These are phyloP conservation scores for Candolleomyces aberdarensis DNA, from an alignment of 768 basidiomycete species.

Conservation along the genomic window DNA sequence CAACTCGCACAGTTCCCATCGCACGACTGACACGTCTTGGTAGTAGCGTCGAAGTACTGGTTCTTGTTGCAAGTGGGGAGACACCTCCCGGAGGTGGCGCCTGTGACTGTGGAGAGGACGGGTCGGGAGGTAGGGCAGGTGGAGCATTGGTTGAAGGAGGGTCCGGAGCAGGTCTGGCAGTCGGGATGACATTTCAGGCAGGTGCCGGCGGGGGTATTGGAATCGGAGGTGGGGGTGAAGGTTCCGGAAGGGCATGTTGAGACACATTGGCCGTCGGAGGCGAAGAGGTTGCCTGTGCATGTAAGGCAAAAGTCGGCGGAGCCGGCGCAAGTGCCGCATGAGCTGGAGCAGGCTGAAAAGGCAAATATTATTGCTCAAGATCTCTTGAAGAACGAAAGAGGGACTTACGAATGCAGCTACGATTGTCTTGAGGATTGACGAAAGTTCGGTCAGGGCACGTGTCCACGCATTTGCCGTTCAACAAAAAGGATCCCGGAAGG, in stretches of 20 bases:
- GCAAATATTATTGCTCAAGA: neutral
- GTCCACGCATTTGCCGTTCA: constrained; percentile 62
- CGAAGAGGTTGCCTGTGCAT: constrained; percentile 64
- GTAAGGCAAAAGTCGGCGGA: constrained; percentile 69
- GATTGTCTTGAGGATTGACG: constrained; percentile 64
- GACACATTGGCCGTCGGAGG: constrained; percentile 70
- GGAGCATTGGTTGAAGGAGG: constrained; percentile 72
- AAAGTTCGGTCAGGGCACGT: constrained; percentile 75
- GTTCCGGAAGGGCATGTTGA: constrained; percentile 66
- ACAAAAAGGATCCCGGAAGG: constrained; percentile 73
- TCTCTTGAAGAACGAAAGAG: neutral
- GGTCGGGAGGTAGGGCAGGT: constrained; percentile 66
- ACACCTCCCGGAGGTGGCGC: constrained; percentile 60
- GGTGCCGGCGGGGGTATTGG: constrained; percentile 53
- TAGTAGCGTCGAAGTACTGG: constrained; percentile 66
- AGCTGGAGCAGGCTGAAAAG: constrained; percentile 59
- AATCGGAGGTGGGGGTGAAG: constrained; percentile 60
- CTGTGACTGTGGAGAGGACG: constrained; percentile 38
- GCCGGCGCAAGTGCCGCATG: constrained; percentile 68
- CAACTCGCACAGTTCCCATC: constrained; percentile 79
- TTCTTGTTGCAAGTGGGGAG: constrained; percentile 67
- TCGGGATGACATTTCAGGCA: constrained; percentile 81
- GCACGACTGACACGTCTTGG: constrained; percentile 61
- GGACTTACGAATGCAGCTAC: constrained; percentile 59
- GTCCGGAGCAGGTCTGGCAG: constrained; percentile 73